phyloP scores from a whole-genome alignment of 768 basidiomycete genomes.

The Mycena latifolia region DNA sequence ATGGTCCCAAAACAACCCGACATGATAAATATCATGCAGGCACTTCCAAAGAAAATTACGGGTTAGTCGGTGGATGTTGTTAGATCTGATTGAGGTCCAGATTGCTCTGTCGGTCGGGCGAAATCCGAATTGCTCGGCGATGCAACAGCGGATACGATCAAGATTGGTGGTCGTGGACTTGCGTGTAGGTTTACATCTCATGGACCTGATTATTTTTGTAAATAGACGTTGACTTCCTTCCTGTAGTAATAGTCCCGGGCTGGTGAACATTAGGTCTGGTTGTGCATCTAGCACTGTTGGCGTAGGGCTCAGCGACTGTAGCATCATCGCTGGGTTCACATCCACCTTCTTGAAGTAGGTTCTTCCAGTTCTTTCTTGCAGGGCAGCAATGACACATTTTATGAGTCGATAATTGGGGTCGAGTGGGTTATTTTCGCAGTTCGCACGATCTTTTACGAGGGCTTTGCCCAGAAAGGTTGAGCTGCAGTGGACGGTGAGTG shows the following conservation, averaged over 20 bases:
- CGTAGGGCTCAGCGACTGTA: background rate
- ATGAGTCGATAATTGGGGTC: background rate
- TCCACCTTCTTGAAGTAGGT: background rate
- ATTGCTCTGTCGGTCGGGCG: constrained; percentile 8
- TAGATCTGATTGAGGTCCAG: constrained; percentile 13
- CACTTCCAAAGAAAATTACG: constrained; percentile 27
- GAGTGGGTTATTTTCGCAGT: background rate
- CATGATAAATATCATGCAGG: constrained; percentile 13
- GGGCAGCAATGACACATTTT: background rate
- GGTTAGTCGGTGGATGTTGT: background rate
- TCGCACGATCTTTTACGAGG: background rate
- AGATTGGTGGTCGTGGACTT: background rate
- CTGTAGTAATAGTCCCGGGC: constrained; percentile 8
- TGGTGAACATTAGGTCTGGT: background rate
- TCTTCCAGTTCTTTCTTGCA: constrained; percentile 15
- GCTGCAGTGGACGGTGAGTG: background rate
- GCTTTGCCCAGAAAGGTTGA: background rate
- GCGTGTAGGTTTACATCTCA: background rate
- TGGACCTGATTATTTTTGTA: constrained; percentile 2
- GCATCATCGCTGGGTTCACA: too few species aligned
- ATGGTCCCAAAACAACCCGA: constrained; percentile 34
- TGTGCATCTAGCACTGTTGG: background rate
- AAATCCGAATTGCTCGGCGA: background rate
- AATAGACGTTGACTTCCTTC: constrained; percentile 12
- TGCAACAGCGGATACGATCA: constrained; percentile 7